phyloP scores from a whole-genome alignment of 2,329 filamentous ascomycete genomes.

The Aspergillus alliaceus region DNA sequence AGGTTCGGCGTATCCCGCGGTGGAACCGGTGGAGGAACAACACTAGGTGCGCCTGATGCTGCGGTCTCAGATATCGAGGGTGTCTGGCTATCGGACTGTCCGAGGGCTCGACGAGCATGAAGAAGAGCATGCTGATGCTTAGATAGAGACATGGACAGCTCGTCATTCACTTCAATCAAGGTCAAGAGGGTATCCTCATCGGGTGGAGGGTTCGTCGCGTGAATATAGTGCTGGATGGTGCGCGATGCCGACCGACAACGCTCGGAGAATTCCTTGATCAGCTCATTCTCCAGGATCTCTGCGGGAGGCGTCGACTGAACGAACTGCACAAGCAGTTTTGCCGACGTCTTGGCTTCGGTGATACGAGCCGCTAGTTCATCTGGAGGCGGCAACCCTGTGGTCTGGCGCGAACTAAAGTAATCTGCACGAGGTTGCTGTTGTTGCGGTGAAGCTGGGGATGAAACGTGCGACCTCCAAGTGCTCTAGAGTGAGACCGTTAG shows the following conservation, averaged over 20 bases:
- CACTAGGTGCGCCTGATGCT: conserved; percentile 16
- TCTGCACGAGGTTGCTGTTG: conserved; percentile 17
- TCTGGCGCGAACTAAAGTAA: conserved; percentile 40
- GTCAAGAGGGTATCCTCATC: conserved; percentile 94
- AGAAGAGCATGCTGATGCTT: conserved; percentile 80
- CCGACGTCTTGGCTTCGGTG: conserved; percentile 86
- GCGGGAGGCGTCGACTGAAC: conserved; percentile 77
- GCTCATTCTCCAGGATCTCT: conserved; percentile 78
- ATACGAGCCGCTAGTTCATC: conserved; percentile 78
- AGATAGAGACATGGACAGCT: conserved; percentile 76
- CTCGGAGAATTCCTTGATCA: conserved; percentile 88
- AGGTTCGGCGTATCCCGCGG: conserved; percentile 12
- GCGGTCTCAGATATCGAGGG: conserved; percentile 16
- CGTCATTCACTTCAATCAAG: conserved; percentile 92
- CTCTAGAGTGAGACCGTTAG: conserved; percentile 8
- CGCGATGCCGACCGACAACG: conserved; percentile 78
- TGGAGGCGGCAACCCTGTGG: conserved; percentile 60
- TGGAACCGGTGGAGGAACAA: conserved; percentile 15
- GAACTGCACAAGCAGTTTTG: conserved; percentile 87
- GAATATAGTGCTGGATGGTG: conserved; percentile 84
- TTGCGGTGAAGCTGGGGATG: conserved; percentile 27
- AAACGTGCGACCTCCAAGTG: conserved; percentile 4
- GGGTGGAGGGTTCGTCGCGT: conserved; percentile 72
- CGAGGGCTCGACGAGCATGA: conserved; percentile 50
- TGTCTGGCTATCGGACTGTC: conserved; percentile 21